phyloP scores from a whole-genome alignment of 2,329 filamentous ascomycete genomes.

The Penicillium verrucosum region DNA sequence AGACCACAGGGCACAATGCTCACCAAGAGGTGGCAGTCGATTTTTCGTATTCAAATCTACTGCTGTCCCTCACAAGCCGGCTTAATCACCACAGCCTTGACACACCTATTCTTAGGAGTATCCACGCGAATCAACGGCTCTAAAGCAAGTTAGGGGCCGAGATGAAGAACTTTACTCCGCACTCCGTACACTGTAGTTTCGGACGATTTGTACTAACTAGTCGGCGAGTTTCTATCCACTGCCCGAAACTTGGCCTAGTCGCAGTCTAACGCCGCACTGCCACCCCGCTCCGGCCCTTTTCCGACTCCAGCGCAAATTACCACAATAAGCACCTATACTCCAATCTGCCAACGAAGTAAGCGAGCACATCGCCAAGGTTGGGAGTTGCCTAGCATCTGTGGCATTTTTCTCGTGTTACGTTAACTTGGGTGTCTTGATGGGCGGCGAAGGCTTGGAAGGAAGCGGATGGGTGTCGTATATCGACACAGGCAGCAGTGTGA shows the following conservation, averaged over 20 bases:
- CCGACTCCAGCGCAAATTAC: too few relatives aligned
- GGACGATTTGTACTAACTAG: not conserved
- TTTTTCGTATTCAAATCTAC: not conserved
- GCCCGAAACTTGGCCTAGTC: not conserved
- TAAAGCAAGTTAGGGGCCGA: not conserved
- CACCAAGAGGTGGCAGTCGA: not conserved
- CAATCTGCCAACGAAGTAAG: not conserved
- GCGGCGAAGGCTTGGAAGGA: not conserved
- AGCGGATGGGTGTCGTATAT: not conserved
- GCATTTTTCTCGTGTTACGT: not conserved
- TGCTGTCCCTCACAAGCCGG: not conserved
- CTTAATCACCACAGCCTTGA: too few relatives aligned
- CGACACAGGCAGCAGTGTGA: not conserved
- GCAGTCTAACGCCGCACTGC: not conserved
- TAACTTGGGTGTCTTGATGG: not conserved
- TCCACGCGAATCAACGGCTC: not conserved
- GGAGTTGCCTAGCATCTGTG: not conserved
- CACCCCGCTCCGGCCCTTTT: too few relatives aligned
- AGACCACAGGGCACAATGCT: not conserved
- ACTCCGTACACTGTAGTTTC: too few relatives aligned
- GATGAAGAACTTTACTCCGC: not conserved
- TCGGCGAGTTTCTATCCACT: not conserved
- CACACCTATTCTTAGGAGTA: not conserved
- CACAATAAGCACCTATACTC: not conserved
- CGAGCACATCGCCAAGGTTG: too few relatives aligned